Base-by-base conservation (phyloP, 1,139 yeast species). In the Sugiyamaella pinicola region DNA sequence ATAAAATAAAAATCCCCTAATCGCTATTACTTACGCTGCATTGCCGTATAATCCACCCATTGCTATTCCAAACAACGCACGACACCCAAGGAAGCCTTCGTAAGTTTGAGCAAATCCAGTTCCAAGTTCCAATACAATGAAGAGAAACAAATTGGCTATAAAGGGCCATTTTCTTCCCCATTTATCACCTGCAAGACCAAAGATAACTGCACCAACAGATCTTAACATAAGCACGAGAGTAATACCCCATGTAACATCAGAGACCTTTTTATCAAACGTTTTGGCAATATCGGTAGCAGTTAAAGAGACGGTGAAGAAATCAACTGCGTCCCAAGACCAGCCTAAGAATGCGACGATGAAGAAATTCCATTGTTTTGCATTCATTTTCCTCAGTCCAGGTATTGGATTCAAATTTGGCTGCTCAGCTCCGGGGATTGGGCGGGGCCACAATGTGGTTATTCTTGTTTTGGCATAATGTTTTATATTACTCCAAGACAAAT, bases 311-410 rank as follows among this genome's bases (percentile, higher is more conserved):
- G 85, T 76, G 67, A 86, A 87, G 69, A 84, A 87, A 69, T 86
- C 95, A 68, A 85, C 77, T 2, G 95, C 86, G 67, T 86, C 95
- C 79, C 87, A 78, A 3, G 89, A 77, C 95, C 95, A 87, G 28
- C 86, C 88, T 56, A 76, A 65, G 61, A 83, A 82, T 2, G 89
- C 90, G 44, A 83, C 74, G 26, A 74, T 55, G 64, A 85, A 83
- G 67, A 83, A 81, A 51, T 79, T 73, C 88, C 90, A 83, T 55
- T 82, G 83, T 49, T 68, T 71, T 45, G 71, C 65, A 19, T 73
- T 72, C 64, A 84, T 74, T 57, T 67, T 65, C 21, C 67, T 66
- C 31, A 83, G 70, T 26, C 79, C 80, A 0, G 83, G 83, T 38
- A 82, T 58, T 1, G 87, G 87, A 64, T 83, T 82, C 39, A 80